Conservation (phyloP, 192 early-diverging fungal species). For the Mycoemilia scoparia region DNA sequence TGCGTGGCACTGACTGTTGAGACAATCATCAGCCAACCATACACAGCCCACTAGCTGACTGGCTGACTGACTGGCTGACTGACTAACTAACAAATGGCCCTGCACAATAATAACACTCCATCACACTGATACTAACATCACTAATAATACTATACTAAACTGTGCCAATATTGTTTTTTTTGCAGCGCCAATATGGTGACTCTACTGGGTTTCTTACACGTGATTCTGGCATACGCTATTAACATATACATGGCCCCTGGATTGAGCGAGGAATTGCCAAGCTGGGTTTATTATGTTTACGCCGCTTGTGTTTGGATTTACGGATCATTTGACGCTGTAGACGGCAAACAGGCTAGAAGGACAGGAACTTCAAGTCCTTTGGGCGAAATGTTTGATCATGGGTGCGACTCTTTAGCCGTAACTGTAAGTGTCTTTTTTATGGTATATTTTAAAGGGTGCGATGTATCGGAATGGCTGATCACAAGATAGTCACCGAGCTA, state of each 20-base stretch:
- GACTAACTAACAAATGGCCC: no score
- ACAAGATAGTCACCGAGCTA: not conserved
- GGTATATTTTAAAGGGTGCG: no score
- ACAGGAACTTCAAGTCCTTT: constrained; percentile 73
- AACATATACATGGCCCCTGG: constrained; percentile 57
- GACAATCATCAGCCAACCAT: not conserved
- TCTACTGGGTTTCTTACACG: constrained; percentile 60
- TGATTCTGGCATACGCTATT: constrained; percentile 51
- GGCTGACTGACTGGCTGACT: no score
- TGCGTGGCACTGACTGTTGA: not conserved
- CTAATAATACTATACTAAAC: not conserved
- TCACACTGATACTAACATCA: no score
- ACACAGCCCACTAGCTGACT: constrained; percentile 1
- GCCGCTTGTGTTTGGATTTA: constrained; percentile 69
- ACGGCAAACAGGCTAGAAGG: constrained; percentile 87
- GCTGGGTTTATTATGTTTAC: constrained; percentile 69
- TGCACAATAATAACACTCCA: no score
- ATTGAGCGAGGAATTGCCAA: constrained; percentile 45
- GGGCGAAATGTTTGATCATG: constrained; percentile 93
- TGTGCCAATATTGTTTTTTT: constrained; percentile 13
- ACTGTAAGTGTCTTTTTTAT: no score
- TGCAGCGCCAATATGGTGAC: constrained; percentile 84
- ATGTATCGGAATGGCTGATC: no score
- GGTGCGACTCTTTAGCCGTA: constrained; percentile 58
- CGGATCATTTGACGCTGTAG: constrained; percentile 81